Evolutionary conservation across 2,329 filamentous ascomycete genomes (phyloP).

Genomic region (Fusarium duplospermum): DNA sequence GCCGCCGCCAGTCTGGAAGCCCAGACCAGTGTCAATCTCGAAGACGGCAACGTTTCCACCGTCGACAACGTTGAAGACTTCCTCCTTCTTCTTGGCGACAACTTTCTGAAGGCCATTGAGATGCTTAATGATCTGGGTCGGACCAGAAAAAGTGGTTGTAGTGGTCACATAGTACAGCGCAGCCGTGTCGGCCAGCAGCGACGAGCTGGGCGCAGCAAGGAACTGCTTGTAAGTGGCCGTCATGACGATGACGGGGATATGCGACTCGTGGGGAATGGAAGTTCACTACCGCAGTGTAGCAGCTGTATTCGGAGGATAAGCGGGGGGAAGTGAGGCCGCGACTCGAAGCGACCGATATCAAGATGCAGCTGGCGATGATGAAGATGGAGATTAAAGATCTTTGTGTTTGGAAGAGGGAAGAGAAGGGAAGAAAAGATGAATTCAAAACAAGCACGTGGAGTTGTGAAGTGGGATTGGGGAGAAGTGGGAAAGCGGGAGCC

Average conservation of each 20-base stretch:
- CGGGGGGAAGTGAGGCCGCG: constrained; percentile 12
- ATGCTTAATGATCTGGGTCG: constrained; percentile 85
- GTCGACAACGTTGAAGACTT: constrained; percentile 79
- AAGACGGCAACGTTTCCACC: constrained; percentile 78
- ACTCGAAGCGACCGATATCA: constrained; percentile 22
- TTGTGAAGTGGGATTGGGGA: constrained; percentile 29
- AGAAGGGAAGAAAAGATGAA: constrained; percentile 38
- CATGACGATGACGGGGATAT: constrained; percentile 47
- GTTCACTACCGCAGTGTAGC: constrained; percentile 8
- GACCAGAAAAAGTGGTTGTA: constrained; percentile 76
- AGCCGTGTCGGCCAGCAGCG: constrained; percentile 72
- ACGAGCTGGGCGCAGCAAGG: constrained; percentile 72
- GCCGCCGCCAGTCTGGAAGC: constrained; percentile 85
- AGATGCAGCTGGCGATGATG: constrained; percentile 15
- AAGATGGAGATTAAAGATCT: constrained; percentile 8
- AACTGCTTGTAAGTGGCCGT: constrained; percentile 76
- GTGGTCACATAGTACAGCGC: constrained; percentile 91
- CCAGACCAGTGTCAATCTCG: constrained; percentile 84
- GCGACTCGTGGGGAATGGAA: constrained; percentile 26
- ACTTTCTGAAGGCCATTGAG: constrained; percentile 76
- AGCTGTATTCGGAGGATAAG: constrained; percentile 6
- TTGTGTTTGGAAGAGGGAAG: constrained; percentile 14
- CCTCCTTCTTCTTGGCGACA: constrained; percentile 86
- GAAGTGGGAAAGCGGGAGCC: constrained; percentile 9
- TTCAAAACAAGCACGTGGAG: constrained; percentile 47